Conservation (phyloP, 768 basidiomycete genomes). For the Naganishia kalamii region DNA sequence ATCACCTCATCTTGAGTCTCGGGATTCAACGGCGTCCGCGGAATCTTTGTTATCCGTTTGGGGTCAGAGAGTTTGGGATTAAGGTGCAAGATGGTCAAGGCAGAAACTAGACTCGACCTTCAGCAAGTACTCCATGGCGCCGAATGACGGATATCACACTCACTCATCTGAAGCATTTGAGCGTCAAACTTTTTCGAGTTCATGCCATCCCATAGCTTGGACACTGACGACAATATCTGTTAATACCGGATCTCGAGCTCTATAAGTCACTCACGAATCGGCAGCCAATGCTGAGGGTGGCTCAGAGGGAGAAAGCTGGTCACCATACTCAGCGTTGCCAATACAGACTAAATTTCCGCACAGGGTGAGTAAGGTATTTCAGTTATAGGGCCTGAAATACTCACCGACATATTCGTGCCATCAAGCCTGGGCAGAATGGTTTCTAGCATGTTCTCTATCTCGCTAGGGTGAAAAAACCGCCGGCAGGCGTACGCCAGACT, state of each 20-base stretch:
- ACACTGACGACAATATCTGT: slow-evolving; percentile 47
- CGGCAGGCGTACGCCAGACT: slow-evolving; percentile 42
- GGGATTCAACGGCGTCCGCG: slow-evolving; percentile 33
- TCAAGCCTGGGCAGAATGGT: slow-evolving; percentile 73
- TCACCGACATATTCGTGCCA: slow-evolving; percentile 60
- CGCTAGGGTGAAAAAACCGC: slow-evolving; percentile 80
- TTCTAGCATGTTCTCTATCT: slow-evolving; percentile 80
- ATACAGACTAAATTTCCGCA: background rate
- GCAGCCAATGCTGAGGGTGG: slow-evolving; percentile 58
- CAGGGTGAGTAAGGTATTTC: background rate
- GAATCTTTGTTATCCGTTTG: slow-evolving; percentile 54
- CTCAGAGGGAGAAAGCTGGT: slow-evolving; percentile 7
- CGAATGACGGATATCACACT: background rate
- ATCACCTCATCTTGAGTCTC: background rate
- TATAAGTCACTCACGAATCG: slow-evolving; percentile 54
- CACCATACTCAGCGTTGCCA: slow-evolving; percentile 12
- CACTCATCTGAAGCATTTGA: slow-evolving; percentile 69
- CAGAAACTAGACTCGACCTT: slow-evolving; percentile 49
- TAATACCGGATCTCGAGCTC: slow-evolving; percentile 49
- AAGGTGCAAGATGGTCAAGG: slow-evolving; percentile 71
- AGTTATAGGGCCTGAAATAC: slow-evolving; percentile 50
- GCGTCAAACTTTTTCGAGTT: slow-evolving; percentile 87
- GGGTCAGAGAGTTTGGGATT: slow-evolving; percentile 73
- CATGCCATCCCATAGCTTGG: slow-evolving; percentile 79
- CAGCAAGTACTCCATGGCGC: background rate